phyloP scores from a whole-genome alignment of 768 basidiomycete genomes.

The Mycena vulgaris region DNA sequence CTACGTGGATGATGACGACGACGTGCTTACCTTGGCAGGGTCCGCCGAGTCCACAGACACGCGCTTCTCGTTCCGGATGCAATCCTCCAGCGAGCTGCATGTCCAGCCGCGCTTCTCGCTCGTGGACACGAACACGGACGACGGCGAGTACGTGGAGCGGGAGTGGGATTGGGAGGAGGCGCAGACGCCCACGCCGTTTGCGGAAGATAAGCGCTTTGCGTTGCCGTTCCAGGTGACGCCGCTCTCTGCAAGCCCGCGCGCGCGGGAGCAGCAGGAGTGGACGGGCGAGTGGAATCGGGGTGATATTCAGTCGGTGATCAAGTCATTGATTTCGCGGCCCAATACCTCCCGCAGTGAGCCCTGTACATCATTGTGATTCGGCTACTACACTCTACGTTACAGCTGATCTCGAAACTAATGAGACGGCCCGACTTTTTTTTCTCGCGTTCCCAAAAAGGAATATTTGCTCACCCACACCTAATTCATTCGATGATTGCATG shows the following conservation, averaged over 20 bases:
- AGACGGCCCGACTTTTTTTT: too few species aligned
- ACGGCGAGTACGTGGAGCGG: neutral
- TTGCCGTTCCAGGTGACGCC: slow-evolving; percentile 27
- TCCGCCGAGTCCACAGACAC: neutral
- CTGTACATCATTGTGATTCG: too few species aligned
- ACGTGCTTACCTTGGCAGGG: neutral
- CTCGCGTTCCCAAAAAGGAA: too few species aligned
- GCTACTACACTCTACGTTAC: too few species aligned
- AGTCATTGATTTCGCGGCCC: too few species aligned
- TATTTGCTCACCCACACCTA: too few species aligned
- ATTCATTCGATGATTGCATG: too few species aligned
- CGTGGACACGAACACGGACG: neutral
- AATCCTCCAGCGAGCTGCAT: slow-evolving; percentile 6
- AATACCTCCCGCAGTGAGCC: too few species aligned
- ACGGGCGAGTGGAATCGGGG: slow-evolving; percentile 33
- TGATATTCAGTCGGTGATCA: slow-evolving; percentile 32
- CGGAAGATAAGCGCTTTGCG: slow-evolving; percentile 16
- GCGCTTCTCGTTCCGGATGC: neutral
- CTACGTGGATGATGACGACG: neutral
- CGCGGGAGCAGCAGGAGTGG: neutral
- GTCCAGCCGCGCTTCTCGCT: slow-evolving; percentile 1
- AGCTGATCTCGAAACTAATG: too few species aligned
- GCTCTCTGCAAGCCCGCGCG: neutral
- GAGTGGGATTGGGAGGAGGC: too few species aligned
- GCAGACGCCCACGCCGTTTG: neutral